These are phyloP conservation scores for Phytophthora syringae DNA, from an alignment of 352 stramenopile genomes.

Conservation along the genomic window DNA sequence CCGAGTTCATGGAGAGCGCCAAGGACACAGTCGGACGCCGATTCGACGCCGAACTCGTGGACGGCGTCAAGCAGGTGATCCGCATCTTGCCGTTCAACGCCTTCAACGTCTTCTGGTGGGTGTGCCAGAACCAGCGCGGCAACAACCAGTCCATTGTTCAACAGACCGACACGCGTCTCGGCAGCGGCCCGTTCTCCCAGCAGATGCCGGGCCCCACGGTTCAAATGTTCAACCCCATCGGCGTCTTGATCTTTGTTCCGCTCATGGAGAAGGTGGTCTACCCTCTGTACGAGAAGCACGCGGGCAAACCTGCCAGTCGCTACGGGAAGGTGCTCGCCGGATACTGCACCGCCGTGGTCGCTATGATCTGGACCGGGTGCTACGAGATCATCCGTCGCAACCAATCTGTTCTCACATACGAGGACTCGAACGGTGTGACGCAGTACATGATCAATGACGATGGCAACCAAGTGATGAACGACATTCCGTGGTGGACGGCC, in stretches of 20 bases:
- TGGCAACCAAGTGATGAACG: conserved; percentile 39
- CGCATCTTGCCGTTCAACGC: conserved; percentile 51
- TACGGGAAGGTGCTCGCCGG: conserved; percentile 46
- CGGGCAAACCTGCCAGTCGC: conserved; percentile 40
- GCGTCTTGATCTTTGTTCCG: conserved; percentile 43
- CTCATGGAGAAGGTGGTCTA: conserved; percentile 46
- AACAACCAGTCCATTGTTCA: conserved; percentile 73
- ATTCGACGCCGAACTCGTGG: conserved; percentile 43
- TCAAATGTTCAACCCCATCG: conserved; percentile 48
- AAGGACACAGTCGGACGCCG: conserved; percentile 42
- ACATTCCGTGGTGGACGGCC: conserved; percentile 46
- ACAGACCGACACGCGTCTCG: conserved; percentile 56
- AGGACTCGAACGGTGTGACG: conserved; percentile 12
- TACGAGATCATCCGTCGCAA: conserved; percentile 42
- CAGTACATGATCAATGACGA: conserved; percentile 38
- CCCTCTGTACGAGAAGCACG: conserved; percentile 40
- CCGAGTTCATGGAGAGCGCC: conserved; percentile 44
- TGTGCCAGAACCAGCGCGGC: conserved; percentile 59
- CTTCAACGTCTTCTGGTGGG: conserved; percentile 62
- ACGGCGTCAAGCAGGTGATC: conserved; percentile 56
- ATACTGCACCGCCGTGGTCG: conserved; percentile 37
- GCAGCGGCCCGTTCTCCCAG: conserved; percentile 25
- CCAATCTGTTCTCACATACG: conserved; percentile 14
- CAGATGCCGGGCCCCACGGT: conserved; percentile 53
- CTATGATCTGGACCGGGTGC: conserved; percentile 43